Evolutionary conservation across 2,329 filamentous ascomycete genomes (phyloP), one percentile per base, ranked within the genome.

Genomic region (Zalaria obscura): DNA sequence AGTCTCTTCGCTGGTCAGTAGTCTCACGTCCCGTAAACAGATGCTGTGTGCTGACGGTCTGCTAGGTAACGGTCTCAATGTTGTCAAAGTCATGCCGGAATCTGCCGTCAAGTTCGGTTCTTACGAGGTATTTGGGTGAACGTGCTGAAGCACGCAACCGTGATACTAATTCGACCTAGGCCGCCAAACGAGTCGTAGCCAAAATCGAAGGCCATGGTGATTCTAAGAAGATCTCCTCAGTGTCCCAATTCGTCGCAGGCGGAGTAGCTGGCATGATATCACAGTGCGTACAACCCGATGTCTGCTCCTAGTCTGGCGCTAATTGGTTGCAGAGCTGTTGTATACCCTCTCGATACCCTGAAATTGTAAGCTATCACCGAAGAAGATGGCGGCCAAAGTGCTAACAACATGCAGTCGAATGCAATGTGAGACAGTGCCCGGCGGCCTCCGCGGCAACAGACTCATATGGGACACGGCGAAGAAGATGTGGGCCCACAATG

Each of bases 101-200:
- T 95, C 89, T 27, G 89, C 91, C 26, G 94, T 98, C 58, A 93
- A 95, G 63, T 98, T 98, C 59, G 91, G 91, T 45, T 89, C 88
- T 18, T 98, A 95, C 57, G 91, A 98, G 66, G 75, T 75, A 59
- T 47, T 39, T 25, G 10, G n/a, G 3, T 26, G 4, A 25, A 4
- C 10, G 6, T n/a, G 1, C 18, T 1, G n/a, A 5, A 27, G 3
- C 25, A 8, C 5, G 25, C 26, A 4, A 4, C 40, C 9, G 8
- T 47, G 25, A 45, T 46, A 35, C 34, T 45, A 35, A 26, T 4
- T n/a, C 18, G 18, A 18, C 18, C 10, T 40, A 78, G 75, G 87
- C 86, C 40, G 82, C 87, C 5, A 98, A 96, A 68, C 79, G 86
- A 47, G 76, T 81, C 3, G 76, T 96, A 46, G 86, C 89, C 38